Conservation (phyloP, 2,329 filamentous ascomycete genomes). For the Coleophoma eucalyptorum region DNA sequence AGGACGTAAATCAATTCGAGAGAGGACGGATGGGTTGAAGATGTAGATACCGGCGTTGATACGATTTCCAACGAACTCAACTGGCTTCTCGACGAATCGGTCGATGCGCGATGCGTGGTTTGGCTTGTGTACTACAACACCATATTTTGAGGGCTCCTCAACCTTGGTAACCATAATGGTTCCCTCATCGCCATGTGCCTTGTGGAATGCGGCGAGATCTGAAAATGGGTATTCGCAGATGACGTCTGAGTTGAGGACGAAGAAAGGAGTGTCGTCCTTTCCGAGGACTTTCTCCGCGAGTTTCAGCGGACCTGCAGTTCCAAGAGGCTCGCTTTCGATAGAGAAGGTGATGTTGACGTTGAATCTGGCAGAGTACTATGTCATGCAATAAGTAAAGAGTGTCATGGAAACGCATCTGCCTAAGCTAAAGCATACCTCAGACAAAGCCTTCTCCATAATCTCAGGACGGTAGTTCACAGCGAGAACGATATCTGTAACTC, state of each 20-base stretch:
- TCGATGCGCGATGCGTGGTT: slow-evolving; percentile 89
- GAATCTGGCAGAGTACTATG: slow-evolving; percentile 82
- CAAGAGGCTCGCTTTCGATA: slow-evolving; percentile 91
- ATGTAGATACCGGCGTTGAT: slow-evolving; percentile 99
- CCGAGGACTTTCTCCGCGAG: slow-evolving; percentile 87
- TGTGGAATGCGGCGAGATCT: slow-evolving; percentile 88
- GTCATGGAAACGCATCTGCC: slow-evolving; percentile 7
- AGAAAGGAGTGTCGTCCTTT: slow-evolving; percentile 94
- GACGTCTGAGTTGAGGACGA: slow-evolving; percentile 97
- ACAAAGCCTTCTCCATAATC: slow-evolving; percentile 91
- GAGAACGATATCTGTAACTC: slow-evolving; percentile 95
- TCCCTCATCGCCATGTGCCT: slow-evolving; percentile 86
- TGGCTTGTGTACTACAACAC: slow-evolving; percentile 96
- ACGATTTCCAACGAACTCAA: slow-evolving; percentile 97
- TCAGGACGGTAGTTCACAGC: slow-evolving; percentile 99
- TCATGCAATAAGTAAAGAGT: neutral
- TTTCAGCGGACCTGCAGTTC: slow-evolving; percentile 93
- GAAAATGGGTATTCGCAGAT: slow-evolving; percentile 98
- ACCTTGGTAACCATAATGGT: slow-evolving; percentile 99
- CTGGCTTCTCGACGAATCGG: slow-evolving; percentile 98
- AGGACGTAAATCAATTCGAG: slow-evolving; percentile 90
- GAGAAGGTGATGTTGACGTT: slow-evolving; percentile 97
- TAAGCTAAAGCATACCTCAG: slow-evolving; percentile 60
- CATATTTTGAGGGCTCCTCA: slow-evolving; percentile 97
- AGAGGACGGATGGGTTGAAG: slow-evolving; percentile 85